phyloP scores from a whole-genome alignment of 371 early-diverging fungal species.

The Mucor irregularis region DNA sequence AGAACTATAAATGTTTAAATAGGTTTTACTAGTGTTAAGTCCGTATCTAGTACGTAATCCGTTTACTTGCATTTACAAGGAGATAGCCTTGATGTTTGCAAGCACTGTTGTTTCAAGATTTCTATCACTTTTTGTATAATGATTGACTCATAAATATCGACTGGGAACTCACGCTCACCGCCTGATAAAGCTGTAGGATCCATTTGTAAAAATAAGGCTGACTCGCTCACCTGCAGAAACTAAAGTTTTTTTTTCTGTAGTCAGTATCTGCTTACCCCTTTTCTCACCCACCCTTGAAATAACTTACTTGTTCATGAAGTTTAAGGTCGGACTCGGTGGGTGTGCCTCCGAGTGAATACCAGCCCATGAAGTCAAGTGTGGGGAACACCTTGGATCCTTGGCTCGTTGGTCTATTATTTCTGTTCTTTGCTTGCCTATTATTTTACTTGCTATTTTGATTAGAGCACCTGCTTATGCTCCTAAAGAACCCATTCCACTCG shows the following conservation, averaged over 20 bases:
- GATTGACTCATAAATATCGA: conserved; percentile 78
- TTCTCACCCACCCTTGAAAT: not conserved
- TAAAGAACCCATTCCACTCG: conserved; percentile 34
- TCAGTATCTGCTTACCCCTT: not conserved
- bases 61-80: too few relatives aligned
- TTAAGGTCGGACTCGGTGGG: conserved; percentile 66
- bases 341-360: conserved; percentile 73
- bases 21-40: too few relatives aligned
- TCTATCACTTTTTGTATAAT: too few relatives aligned
- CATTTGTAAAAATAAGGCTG: conserved; percentile 75
- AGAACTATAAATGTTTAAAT: too few relatives aligned
- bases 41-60: too few relatives aligned
- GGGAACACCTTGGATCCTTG: conserved; percentile 79
- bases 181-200: conserved; percentile 58
- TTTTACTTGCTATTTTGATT: conserved; percentile 50
- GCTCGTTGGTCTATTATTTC: conserved; percentile 58
- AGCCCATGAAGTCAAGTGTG: conserved; percentile 80
- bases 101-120: too few relatives aligned
- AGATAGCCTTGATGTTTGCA: too few relatives aligned
- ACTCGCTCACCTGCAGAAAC: conserved; percentile 75
- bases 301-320: conserved; percentile 72
- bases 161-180: conserved; percentile 66
- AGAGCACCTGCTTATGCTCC: conserved; percentile 57
- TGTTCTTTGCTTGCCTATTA: conserved; percentile 53
- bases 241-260: conserved; percentile 26